Conservation (phyloP, 2,329 filamentous ascomycete genomes). For the Aureobasidium sp. region DNA sequence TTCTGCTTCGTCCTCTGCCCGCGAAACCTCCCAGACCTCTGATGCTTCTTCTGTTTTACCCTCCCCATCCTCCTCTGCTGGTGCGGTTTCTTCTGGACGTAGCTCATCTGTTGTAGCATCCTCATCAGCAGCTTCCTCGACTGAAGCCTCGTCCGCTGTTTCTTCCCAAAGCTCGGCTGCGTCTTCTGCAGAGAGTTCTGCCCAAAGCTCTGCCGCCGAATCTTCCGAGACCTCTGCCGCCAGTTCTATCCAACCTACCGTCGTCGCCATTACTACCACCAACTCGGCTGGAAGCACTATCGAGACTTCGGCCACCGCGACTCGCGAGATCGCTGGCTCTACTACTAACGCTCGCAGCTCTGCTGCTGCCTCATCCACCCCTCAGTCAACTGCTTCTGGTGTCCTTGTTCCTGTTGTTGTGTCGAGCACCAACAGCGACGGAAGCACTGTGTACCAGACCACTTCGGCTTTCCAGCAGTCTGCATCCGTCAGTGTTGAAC, state of each 20-base stretch:
- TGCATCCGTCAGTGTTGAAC: slow-evolving; percentile 27
- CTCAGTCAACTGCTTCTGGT: slow-evolving; percentile 23
- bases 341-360: slow-evolving; percentile 19
- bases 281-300: slow-evolving; percentile 20
- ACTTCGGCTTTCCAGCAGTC: slow-evolving; percentile 32
- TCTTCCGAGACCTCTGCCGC: slow-evolving; percentile 9
- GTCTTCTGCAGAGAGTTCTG: slow-evolving; percentile 1
- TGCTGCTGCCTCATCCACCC: slow-evolving; percentile 17
- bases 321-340: slow-evolving; percentile 17
- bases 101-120: slow-evolving; percentile 12
- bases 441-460: slow-evolving; percentile 31
- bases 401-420: slow-evolving; percentile 35
- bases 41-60: slow-evolving; percentile 15
- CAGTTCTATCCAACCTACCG: slow-evolving; percentile 18
- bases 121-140: not conserved
- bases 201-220: not conserved
- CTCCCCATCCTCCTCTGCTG: slow-evolving; percentile 16
- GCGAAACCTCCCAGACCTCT: slow-evolving; percentile 13
- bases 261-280: slow-evolving; percentile 24
- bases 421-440: slow-evolving; percentile 33
- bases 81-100: slow-evolving; percentile 15
- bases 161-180: slow-evolving; percentile 5
- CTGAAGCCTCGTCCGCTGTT: slow-evolving; percentile 1
- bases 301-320: slow-evolving; percentile 18
- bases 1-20: slow-evolving; percentile 2